A percentile compares a stretch with the other conserved stretches of the same genome.
These are phyloP conservation scores for Agastache rugosa DNA, from an alignment of 257 asterid species.

Conservation along the genomic window DNA sequence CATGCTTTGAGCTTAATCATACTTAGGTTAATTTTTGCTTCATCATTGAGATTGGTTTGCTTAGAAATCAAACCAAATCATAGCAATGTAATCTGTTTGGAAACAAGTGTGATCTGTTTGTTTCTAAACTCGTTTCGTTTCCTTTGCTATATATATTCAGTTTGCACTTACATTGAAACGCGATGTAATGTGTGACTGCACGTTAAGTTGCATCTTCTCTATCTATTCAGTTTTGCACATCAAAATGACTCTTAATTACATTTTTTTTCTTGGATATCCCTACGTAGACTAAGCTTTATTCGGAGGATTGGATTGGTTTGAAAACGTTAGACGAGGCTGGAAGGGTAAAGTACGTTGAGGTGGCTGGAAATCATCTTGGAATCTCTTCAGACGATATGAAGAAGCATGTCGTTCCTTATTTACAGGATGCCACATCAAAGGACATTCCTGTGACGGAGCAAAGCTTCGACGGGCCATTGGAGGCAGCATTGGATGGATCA, in stretches of 20 bases:
- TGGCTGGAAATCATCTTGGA: conserved; percentile 81
- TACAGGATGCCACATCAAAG: conserved; percentile 44
- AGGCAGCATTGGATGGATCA: conserved; percentile 38
- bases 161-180: too few relatives aligned
- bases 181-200: too few relatives aligned
- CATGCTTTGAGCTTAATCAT: background rate
- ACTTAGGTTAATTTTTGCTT: background rate
- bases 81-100: background rate
- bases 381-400: conserved; percentile 74
- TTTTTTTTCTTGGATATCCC: background rate
- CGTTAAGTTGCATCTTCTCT: background rate
- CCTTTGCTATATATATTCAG: too few relatives aligned
- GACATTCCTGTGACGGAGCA: background rate
- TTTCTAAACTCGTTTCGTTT: too few relatives aligned
- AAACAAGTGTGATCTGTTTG: too few relatives aligned
- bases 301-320: conserved; percentile 91
- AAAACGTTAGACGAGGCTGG: conserved; percentile 73
- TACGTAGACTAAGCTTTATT: conserved; percentile 60
- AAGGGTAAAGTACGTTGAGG: conserved; percentile 61
- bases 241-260: background rate
- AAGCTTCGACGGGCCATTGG: conserved; percentile 24
- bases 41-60: background rate
- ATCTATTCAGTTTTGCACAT: background rate
- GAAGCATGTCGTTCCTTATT: conserved; percentile 69
- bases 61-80: background rate